Base-by-base conservation (phyloP, 1,284 basidiomycete species). In the Sutorius eximius region DNA sequence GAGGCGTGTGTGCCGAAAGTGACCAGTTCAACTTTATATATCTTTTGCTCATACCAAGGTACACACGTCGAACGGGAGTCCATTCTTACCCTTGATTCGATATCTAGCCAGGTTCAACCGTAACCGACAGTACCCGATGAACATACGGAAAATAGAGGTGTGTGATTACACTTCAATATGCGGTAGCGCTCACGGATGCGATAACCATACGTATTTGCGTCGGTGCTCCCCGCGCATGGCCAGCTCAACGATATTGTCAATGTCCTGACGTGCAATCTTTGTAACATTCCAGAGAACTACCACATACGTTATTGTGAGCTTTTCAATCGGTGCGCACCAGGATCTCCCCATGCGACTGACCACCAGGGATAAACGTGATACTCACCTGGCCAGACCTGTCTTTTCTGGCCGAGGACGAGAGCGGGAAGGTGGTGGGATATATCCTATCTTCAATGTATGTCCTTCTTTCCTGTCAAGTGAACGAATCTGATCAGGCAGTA, bases 351-450 rank as follows among this genome's bases (percentile, higher is more conserved):
- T 57, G 41, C 29, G 53, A 53, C 56, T 50, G 40, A 56, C 27
- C 11, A n/a, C 27, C 52, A 97, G 95, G 96, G 78, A 79, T 94
- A 48, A 94, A 93, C 71, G 93, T 96, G 68, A 80, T 85, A 8
- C 75, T 95, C 66, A 93, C 89, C 10, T 98, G 95, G 95, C 95
- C 95, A 1, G 87, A 93, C 61, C 79, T 98, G 22, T 96, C 93
- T 3, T 98, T 91, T 69, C 93, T 98, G 18, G 95, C 95, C 0
- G 93, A 96, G 67, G 93, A 96, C 66, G 82, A 86, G 57, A 87
- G 87, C 65, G 93, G 95, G 0, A 80, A 91, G 48, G 87, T 98
- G 45, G 93, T 98, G 1, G 95, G 95, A 22, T 98, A 98, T 71
- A 95, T 98, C 24, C 75, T 98, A 12, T 93, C 92, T 0, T 96